phyloP scores from a whole-genome alignment of 1,139 yeast species.

The Hansenula anomala region DNA sequence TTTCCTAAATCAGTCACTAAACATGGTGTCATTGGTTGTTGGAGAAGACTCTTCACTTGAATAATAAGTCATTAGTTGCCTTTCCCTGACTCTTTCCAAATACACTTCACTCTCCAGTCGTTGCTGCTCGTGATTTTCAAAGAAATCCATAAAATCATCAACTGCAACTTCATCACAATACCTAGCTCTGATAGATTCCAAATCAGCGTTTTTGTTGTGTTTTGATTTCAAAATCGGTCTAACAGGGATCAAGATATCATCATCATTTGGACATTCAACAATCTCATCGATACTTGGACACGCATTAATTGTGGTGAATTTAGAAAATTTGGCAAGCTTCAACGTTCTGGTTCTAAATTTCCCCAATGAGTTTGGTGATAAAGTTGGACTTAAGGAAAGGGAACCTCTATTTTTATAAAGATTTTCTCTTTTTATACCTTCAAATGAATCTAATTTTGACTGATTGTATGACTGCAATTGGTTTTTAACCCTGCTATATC shows the following conservation, averaged over 20 bases:
- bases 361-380: not conserved
- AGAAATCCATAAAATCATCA: slow-evolving; percentile 26
- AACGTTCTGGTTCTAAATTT: slow-evolving; percentile 1
- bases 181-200: slow-evolving; percentile 25
- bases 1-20: too few species aligned
- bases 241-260: not conserved
- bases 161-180: slow-evolving; percentile 27
- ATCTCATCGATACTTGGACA: not conserved
- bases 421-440: slow-evolving; percentile 3
- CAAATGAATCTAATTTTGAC: too few species aligned
- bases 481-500: not conserved
- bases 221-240: slow-evolving; percentile 27
- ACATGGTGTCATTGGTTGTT: not conserved
- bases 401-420: slow-evolving; percentile 10
- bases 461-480: not conserved
- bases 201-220: slow-evolving; percentile 24
- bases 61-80: slow-evolving; percentile 27
- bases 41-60: slow-evolving; percentile 2
- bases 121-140: slow-evolving; percentile 26
- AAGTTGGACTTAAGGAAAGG: slow-evolving; percentile 3
- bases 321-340: slow-evolving; percentile 3
- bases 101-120: slow-evolving; percentile 24
- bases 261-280: not conserved
- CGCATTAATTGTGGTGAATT: not conserved
- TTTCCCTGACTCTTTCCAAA: slow-evolving; percentile 24